Conservation (phyloP, 1,284 basidiomycete species). For the Paramarasmius palmivorus region DNA sequence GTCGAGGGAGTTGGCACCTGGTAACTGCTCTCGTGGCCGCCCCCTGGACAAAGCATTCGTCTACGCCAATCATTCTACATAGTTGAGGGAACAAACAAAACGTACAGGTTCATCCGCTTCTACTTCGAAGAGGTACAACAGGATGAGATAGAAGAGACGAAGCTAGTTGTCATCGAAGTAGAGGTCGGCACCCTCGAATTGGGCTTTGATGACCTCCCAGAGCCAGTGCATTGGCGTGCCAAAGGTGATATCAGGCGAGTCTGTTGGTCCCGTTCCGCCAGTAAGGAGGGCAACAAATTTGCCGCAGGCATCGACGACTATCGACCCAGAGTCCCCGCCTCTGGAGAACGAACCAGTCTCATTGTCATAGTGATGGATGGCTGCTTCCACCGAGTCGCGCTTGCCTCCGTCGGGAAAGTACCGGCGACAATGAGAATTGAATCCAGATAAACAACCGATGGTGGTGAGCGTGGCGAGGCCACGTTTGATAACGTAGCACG, state of each 20-base stretch:
- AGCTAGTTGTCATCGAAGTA: conserved; percentile 18
- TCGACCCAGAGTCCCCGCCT: conserved; percentile 36
- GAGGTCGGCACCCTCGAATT: too few species aligned
- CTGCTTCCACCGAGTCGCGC: conserved; percentile 29
- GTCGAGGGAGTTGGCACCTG: too few species aligned
- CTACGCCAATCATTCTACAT: too few species aligned
- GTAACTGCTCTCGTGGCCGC: too few species aligned
- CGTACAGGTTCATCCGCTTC: too few species aligned
- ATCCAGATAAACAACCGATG: conserved; percentile 29
- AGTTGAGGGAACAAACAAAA: too few species aligned
- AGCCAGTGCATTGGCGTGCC: conserved; percentile 33
- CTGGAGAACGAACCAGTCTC: conserved; percentile 32
- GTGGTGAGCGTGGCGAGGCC: conserved; percentile 32
- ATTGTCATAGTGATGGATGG: conserved; percentile 28
- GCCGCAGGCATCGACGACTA: conserved; percentile 26
- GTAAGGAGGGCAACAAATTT: conserved; percentile 32
- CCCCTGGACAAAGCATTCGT: too few species aligned
- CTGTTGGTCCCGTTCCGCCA: conserved; percentile 25
- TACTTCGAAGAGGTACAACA: too few species aligned
- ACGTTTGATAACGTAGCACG: conserved; percentile 34
- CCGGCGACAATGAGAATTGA: conserved; percentile 28
- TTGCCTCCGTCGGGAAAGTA: conserved; percentile 26
- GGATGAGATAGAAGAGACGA: conserved; percentile 7
- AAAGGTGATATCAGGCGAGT: conserved; percentile 31
- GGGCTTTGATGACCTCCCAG: too few species aligned